Conservation (phyloP, 371 early-diverging fungal species). For the Syncephalis plumigaleata region DNA sequence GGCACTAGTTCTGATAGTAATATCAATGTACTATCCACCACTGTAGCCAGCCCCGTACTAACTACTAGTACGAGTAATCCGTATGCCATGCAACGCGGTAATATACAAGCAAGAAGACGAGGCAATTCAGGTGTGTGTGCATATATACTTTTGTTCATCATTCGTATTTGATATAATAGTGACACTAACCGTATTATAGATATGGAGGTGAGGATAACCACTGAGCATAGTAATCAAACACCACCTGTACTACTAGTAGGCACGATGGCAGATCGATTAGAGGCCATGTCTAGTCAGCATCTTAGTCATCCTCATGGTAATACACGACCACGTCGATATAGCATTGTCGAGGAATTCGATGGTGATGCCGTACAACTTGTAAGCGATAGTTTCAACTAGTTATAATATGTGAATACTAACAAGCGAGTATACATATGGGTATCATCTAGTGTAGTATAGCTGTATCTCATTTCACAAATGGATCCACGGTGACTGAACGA, state of each 20-base stretch:
- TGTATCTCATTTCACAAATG: conserved; percentile 1
- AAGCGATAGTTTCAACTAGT: no score
- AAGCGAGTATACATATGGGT: not conserved
- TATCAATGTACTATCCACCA: not conserved
- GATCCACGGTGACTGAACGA: conserved; percentile 2
- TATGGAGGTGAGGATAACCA: conserved; percentile 4
- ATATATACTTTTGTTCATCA: no score
- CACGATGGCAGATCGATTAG: conserved; percentile 5
- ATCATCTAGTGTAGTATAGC: conserved; percentile 4
- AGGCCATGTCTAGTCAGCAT: no score
- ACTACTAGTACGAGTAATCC: not conserved
- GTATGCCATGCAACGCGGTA: not conserved
- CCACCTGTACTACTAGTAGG: conserved; percentile 7
- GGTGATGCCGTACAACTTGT: conserved; percentile 7
- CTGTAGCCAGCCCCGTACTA: not conserved
- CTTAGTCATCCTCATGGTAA: conserved; percentile 2
- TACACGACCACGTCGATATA: conserved; percentile 7
- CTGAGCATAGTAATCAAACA: not conserved
- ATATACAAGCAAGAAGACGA: not conserved
- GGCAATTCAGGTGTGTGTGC: not conserved
- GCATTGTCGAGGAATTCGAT: conserved; percentile 9
- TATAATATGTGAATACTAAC: not conserved
- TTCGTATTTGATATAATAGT: no score
- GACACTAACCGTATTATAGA: no score
- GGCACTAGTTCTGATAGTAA: not conserved